These are phyloP conservation scores for Aspergillus thermomutatus DNA, from an alignment of 2,329 filamentous ascomycete genomes.

Conservation along the genomic window DNA sequence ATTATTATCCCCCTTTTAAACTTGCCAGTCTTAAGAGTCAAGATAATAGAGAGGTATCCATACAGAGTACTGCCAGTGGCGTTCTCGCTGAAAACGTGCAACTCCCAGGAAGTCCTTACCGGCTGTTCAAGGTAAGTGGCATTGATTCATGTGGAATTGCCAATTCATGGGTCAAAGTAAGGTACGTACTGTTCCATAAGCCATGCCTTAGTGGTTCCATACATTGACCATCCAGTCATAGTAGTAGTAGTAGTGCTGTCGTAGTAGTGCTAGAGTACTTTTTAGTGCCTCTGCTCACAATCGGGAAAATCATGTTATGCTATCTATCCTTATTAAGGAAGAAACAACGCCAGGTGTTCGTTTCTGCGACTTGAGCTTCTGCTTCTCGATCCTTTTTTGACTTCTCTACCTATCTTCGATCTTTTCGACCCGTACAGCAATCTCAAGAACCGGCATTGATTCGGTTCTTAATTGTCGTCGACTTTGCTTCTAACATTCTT, in stretches of 20 bases:
- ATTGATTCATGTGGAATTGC: neutral
- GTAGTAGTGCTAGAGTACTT: too few species aligned
- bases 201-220: constrained; percentile 19
- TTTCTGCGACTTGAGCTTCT: constrained; percentile 10
- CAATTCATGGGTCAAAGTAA: neutral
- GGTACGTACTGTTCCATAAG: neutral
- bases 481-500: constrained; percentile 1
- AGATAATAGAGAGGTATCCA: too few species aligned
- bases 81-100: constrained; percentile 2
- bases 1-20: neutral
- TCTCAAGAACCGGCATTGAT: neutral
- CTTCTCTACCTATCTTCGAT: neutral
- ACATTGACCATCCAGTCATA: too few species aligned
- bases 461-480: neutral
- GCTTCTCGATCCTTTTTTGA: constrained; percentile 4
- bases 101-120: neutral
- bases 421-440: neutral
- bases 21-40: neutral
- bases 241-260: too few species aligned
- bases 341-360: constrained; percentile 25
- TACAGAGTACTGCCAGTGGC: too few species aligned
- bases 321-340: neutral
- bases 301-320: neutral
- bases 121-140: neutral
- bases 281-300: neutral